Percentiles rank a stretch among this genome's conserved stretches.
Conservation (phyloP, 2,329 filamentous ascomycete genomes). For the Ceratocystis colombiana region DNA sequence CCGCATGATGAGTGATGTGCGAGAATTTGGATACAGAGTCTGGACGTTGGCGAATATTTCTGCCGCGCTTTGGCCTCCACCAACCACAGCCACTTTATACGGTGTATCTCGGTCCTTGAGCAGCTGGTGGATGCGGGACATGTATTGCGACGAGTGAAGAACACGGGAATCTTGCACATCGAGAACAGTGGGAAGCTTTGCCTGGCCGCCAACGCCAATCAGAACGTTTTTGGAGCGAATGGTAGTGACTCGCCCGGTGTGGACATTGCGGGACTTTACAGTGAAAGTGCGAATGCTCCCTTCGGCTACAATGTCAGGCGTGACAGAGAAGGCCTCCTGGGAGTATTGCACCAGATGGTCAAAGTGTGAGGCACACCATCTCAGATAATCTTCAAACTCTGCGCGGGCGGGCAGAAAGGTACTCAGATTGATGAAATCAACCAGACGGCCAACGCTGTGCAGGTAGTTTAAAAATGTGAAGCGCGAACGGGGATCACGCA, state of each 20-base stretch:
- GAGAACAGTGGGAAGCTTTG: constrained; percentile 59
- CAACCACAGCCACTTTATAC: constrained; percentile 73
- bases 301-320: constrained; percentile 44
- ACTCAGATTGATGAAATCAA: constrained; percentile 81
- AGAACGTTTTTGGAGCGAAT: constrained; percentile 56
- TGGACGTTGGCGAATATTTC: constrained; percentile 92
- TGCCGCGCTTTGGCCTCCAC: constrained; percentile 82
- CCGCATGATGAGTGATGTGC: constrained; percentile 69
- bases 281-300: constrained; percentile 50
- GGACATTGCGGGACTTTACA: constrained; percentile 54
- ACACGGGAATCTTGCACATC: constrained; percentile 61
- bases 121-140: constrained; percentile 50
- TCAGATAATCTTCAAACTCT: constrained; percentile 92
- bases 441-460: constrained; percentile 65
- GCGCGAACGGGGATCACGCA: constrained; percentile 75
- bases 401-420: constrained; percentile 78
- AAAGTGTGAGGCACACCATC: constrained; percentile 82
- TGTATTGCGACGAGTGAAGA: constrained; percentile 83
- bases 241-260: constrained; percentile 44
- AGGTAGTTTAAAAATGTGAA: constrained; percentile 97
- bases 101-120: constrained; percentile 43
- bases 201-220: constrained; percentile 49
- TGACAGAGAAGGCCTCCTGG: constrained; percentile 64
- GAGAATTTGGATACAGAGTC: constrained; percentile 67
- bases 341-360: constrained; percentile 62